Evolutionary conservation across 257 asterid species (phyloP).

Genomic region (Solanum ossicruentum): DNA sequence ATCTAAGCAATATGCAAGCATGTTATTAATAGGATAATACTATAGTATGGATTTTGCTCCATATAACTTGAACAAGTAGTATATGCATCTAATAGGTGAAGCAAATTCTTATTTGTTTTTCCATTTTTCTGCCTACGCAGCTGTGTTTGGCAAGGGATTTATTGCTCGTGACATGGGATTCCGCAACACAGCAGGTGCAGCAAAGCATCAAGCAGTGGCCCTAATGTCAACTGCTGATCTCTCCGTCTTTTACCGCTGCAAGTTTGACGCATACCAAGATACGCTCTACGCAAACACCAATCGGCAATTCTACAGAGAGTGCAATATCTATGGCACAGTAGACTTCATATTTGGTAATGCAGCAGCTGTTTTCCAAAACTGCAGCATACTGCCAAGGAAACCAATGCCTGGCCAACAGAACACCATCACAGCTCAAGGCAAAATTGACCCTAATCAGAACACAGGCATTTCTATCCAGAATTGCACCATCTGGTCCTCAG

Average conservation of each 20-base stretch:
- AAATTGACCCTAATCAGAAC: slow-evolving; percentile 11
- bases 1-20: no score
- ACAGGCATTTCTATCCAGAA: slow-evolving; percentile 17
- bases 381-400: slow-evolving; percentile 2
- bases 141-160: slow-evolving; percentile 13
- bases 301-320: slow-evolving; percentile 13
- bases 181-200: slow-evolving; percentile 11
- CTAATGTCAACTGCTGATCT: slow-evolving; percentile 6
- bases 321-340: slow-evolving; percentile 10
- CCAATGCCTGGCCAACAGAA: slow-evolving; percentile 9
- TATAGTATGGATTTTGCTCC: background rate
- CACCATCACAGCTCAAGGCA: slow-evolving; percentile 15
- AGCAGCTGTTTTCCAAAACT: slow-evolving; percentile 10
- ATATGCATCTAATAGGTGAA: background rate
- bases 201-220: slow-evolving; percentile 14
- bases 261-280: slow-evolving; percentile 9
- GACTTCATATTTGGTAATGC: slow-evolving; percentile 17
- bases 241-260: slow-evolving; percentile 6
- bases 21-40: no score
- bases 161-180: slow-evolving; percentile 12
- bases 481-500: slow-evolving; percentile 7
- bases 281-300: slow-evolving; percentile 8
- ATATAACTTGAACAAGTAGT: background rate
- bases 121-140: background rate
- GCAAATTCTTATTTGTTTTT: background rate